Conservation (phyloP, 2,329 filamentous ascomycete species). For the Trichoderma pleuroti region DNA sequence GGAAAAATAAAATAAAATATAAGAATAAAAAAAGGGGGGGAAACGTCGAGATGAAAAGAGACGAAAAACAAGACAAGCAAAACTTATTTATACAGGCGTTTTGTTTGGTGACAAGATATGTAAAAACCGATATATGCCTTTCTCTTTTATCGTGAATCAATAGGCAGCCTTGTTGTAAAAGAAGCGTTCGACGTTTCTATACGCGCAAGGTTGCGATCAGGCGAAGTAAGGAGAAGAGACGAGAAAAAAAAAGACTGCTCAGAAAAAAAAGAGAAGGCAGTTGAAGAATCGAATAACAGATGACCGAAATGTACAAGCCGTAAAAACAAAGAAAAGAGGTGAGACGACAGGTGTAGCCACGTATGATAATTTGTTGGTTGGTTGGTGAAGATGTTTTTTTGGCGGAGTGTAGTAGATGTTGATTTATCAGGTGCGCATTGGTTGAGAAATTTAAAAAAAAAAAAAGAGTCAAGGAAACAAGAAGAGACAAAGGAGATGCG, state of each 20-base stretch:
- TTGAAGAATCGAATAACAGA: slow-evolving; percentile 20
- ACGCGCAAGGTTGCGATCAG: not conserved
- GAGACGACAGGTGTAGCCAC: slow-evolving; percentile 25
- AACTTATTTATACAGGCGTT: slow-evolving; percentile 31
- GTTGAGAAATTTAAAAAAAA: slow-evolving; percentile 26
- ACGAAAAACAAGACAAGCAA: slow-evolving; percentile 2
- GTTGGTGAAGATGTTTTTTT: slow-evolving; percentile 21
- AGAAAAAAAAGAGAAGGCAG: not conserved
- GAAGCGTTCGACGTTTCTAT: slow-evolving; percentile 17
- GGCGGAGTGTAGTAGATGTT: slow-evolving; percentile 31
- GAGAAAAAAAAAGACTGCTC: slow-evolving; percentile 22
- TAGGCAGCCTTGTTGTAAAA: slow-evolving; percentile 1
- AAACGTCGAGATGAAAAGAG: not conserved
- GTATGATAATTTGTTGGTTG: slow-evolving; percentile 22
- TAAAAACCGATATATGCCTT: slow-evolving; percentile 21
- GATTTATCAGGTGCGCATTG: slow-evolving; percentile 43
- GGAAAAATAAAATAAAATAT: slow-evolving; percentile 20
- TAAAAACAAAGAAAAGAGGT: slow-evolving; percentile 35
- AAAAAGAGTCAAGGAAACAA: slow-evolving; percentile 20
- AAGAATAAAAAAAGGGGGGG: slow-evolving; percentile 22
- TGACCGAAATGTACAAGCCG: slow-evolving; percentile 35
- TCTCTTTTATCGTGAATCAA: slow-evolving; percentile 13
- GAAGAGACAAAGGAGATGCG: slow-evolving; percentile 37
- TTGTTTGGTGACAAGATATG: slow-evolving; percentile 7
- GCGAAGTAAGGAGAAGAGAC: not conserved